A percentile compares a stretch with the other conserved stretches of the same genome.
Conservation (phyloP, 2,329 filamentous ascomycete genomes). For the Cercospora sp. region DNA sequence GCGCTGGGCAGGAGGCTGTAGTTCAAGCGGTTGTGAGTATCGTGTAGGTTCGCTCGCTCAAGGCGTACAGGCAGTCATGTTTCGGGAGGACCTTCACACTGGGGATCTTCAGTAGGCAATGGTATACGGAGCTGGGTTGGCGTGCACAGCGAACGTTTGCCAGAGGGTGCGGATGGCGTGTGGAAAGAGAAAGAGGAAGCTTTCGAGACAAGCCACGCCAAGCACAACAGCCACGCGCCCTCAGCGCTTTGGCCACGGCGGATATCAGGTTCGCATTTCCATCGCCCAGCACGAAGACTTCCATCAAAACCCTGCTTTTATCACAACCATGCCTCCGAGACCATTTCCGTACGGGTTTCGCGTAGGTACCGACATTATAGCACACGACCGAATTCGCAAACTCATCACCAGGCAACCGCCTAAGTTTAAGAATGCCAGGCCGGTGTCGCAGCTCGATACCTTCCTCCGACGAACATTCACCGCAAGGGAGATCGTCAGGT, state of each 20-base stretch:
- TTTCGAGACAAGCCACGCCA: not conserved
- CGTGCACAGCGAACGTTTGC: not conserved
- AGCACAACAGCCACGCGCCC: not conserved
- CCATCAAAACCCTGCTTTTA: not conserved
- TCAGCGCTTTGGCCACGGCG: not conserved
- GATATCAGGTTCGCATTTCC: not conserved
- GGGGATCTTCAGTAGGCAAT: not conserved
- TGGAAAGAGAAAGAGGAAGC: not conserved
- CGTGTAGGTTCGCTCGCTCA: not conserved
- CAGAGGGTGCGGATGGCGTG: not conserved
- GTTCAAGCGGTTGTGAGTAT: not conserved
- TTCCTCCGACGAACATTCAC: conserved; percentile 34
- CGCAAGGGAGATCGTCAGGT: conserved; percentile 28
- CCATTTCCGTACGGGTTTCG: conserved; percentile 66
- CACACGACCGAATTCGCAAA: too few relatives aligned
- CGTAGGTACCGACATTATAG: conserved; percentile 59
- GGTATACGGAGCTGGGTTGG: not conserved
- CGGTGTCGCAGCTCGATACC: not conserved
- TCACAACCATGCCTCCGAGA: conserved; percentile 43
- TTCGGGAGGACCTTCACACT: not conserved
- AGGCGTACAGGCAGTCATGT: not conserved
- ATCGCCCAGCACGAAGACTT: not conserved
- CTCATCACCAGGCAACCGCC: too few relatives aligned
- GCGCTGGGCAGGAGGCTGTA: too few relatives aligned
- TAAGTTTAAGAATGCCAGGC: too few relatives aligned